Conservation (phyloP, 768 basidiomycete species). For the Sutorius australiensis region DNA sequence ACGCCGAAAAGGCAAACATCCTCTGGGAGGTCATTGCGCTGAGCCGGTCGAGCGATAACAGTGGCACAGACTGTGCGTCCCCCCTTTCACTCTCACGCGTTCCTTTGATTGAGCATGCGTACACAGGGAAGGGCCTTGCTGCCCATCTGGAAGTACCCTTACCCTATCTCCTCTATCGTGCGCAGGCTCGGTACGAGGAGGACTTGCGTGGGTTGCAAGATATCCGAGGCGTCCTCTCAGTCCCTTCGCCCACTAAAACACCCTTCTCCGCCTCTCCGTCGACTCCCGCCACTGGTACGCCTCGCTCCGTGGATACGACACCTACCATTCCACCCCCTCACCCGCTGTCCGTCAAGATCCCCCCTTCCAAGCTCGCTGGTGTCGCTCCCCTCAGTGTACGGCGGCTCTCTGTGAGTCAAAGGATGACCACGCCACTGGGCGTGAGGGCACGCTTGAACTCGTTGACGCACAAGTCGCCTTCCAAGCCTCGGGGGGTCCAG, state of each 20-base stretch:
- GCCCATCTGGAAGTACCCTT: conserved; percentile 76
- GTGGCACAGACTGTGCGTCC: conserved; percentile 73
- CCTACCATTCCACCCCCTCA: conserved; percentile 11
- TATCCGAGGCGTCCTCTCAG: conserved; percentile 54
- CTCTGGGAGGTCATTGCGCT: conserved; percentile 85
- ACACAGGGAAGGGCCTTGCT: conserved; percentile 78
- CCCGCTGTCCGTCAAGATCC: conserved; percentile 27
- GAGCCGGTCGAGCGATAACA: conserved; percentile 67
- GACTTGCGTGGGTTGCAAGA: conserved; percentile 77
- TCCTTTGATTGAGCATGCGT: not conserved
- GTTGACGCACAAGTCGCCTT: conserved; percentile 49
- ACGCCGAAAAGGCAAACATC: conserved; percentile 74
- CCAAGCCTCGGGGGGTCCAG: conserved; percentile 28
- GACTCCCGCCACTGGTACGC: conserved; percentile 6
- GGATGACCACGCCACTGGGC: conserved; percentile 51
- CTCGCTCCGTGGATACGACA: conserved; percentile 14
- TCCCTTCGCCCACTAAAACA: conserved; percentile 38
- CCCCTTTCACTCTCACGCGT: not conserved
- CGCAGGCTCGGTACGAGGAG: conserved; percentile 80
- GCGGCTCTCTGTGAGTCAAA: conserved; percentile 39
- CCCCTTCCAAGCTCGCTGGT: conserved; percentile 10
- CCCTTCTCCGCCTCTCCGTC: conserved; percentile 21
- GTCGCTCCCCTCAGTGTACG: conserved; percentile 10
- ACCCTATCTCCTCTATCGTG: conserved; percentile 81
- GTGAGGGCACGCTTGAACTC: conserved; percentile 73